Percentiles rank a stretch among this genome's conserved stretches.
Evolutionary conservation across 208 protist genomes (phyloP).

Genomic region (Wallacemonas sp.): DNA sequence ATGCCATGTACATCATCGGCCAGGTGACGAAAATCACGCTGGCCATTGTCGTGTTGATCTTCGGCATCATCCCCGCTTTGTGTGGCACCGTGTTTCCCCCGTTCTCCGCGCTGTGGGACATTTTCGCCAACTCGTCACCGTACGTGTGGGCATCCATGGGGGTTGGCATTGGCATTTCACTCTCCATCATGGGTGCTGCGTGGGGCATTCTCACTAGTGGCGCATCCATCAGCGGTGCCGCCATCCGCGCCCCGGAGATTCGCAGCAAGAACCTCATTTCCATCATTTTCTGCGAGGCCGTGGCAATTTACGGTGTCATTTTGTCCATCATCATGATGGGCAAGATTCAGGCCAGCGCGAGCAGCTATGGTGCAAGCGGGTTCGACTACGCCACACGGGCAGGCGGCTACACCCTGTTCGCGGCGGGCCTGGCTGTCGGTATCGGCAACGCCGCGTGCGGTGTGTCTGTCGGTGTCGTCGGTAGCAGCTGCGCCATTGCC

Average conservation of each 20-base stretch:
- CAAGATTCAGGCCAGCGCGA: constrained; percentile 76
- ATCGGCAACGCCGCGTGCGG: constrained; percentile 96
- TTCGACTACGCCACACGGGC: constrained; percentile 52
- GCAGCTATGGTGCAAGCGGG: constrained; percentile 40
- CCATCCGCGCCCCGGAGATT: constrained; percentile 87
- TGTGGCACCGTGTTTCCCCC: constrained; percentile 83
- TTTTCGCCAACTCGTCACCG: constrained; percentile 67
- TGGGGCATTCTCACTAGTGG: constrained; percentile 91
- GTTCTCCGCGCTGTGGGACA: constrained; percentile 76
- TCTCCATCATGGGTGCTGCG: constrained; percentile 86
- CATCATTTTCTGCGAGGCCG: constrained; percentile 99
- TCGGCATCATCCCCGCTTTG: constrained; percentile 70
- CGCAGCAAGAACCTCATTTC: constrained; percentile 94
- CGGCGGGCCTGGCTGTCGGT: constrained; percentile 94
- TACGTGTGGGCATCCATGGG: constrained; percentile 83
- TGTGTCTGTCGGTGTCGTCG: constrained; percentile 95
- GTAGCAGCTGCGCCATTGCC: constrained; percentile 95
- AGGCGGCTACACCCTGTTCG: constrained; percentile 94
- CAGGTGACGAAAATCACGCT: constrained; percentile 51
- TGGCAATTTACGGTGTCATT: constrained; percentile 99
- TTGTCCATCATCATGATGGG: constrained; percentile 98
- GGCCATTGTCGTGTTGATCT: constrained; percentile 62
- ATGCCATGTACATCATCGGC: constrained; percentile 65
- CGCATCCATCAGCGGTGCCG: constrained; percentile 84
- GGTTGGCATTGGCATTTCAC: constrained; percentile 72